Evolutionary conservation across 108 stramenopile species (phyloP), one percentile per base, ranked within the genome.

Genomic region (Nitzschia putrida): DNA sequence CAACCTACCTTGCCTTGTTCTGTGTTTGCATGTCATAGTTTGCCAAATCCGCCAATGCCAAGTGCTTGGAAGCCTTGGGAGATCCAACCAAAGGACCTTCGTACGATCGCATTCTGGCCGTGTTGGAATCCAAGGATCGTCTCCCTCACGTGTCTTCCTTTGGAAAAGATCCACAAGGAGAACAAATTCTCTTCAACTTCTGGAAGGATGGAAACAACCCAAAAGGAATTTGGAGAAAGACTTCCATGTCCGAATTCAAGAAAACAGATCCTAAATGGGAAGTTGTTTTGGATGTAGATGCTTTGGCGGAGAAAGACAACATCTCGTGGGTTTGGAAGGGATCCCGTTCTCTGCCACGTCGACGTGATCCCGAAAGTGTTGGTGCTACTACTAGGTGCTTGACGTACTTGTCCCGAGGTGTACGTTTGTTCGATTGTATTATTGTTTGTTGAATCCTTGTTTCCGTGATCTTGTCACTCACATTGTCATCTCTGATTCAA

Each of bases 241-340:
- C 85, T 10, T 88, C 89, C 2, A 34, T 92, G 61, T 39, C 71
- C 8, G 79, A 77, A 45, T 94, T 89, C 79, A 74, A 82, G 64
- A 76, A 76, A 38, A 65, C 68, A 3, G 49, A 75, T 1, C 81
- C 83, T 0, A 70, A 88, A 68, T 97, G 96, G 96, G 74, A 79
- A 21, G 86, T 82, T 10, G 90, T 94, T 0, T 61, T 97, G n/a
- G 91, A 97, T 77, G 75, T 97, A 10, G 96, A 97, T 72, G 80
- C 59, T 6, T 72, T 97, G 53, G 85, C 87, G 18, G 65, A 82
- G 53, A 66, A 83, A 51, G 87, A 88, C 71, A 79, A 67, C 21
- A 84, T 81, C 39, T 83, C 87, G 12, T 97, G 94, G 96, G 94
- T 97, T 13, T 97, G 93, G 89, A 86, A 90, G 41, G 94, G 92